A percentile compares a stretch with the other conserved stretches of the same genome.
Conservation (phyloP, 352 stramenopile species). For the Phytophthora niederhauseri region DNA sequence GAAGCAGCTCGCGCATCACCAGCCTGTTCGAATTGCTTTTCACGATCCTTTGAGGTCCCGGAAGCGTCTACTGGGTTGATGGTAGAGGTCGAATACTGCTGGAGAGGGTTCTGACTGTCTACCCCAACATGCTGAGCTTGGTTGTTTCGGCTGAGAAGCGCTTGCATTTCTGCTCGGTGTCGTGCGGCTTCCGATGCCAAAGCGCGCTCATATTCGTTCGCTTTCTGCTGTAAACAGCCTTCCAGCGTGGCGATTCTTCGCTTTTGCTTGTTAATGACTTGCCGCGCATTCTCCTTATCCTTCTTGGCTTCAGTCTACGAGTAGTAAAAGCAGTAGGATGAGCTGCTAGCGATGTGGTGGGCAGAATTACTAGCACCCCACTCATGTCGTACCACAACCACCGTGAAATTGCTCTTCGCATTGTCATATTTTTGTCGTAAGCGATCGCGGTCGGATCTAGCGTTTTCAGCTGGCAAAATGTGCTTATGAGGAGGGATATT, state of each 20-base stretch:
- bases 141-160: constrained; percentile 52
- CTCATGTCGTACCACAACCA: constrained; percentile 53
- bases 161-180: constrained; percentile 62
- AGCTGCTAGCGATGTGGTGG: constrained; percentile 2
- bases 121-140: not conserved
- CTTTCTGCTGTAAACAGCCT: constrained; percentile 56
- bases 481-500: not conserved
- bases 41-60: constrained; percentile 32
- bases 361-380: too few species aligned
- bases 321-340: constrained; percentile 1
- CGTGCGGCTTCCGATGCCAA: constrained; percentile 48
- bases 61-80: constrained; percentile 20
- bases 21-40: constrained; percentile 38
- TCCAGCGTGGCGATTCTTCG: constrained; percentile 55
- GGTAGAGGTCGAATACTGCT: constrained; percentile 30
- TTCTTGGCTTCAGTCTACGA: constrained; percentile 70
- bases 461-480: constrained; percentile 40
- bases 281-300: constrained; percentile 70
- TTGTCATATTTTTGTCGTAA: constrained; percentile 82
- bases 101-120: constrained; percentile 13
- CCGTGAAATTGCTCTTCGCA: constrained; percentile 78
- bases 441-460: constrained; percentile 67
- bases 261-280: constrained; percentile 60
- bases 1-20: not conserved
- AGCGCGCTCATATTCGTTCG: constrained; percentile 65